Evolutionary conservation across 2,329 filamentous ascomycete genomes (phyloP), one percentile per base, ranked within the genome.

Genomic region (Metarhizium rileyi): DNA sequence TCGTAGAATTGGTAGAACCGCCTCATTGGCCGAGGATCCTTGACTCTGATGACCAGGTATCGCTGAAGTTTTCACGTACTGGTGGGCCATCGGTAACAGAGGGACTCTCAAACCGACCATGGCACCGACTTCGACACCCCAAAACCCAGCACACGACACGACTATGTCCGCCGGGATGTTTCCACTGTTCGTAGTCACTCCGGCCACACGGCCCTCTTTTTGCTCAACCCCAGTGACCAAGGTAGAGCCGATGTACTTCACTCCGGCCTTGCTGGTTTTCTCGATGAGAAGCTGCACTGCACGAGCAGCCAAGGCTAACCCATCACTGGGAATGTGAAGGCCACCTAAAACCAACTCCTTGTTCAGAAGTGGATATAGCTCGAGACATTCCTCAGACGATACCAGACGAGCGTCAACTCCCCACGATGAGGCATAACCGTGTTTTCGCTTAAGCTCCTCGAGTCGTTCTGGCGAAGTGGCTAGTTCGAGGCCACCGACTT

Each of bases 111-210:
- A 56, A 4, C 72, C 79, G 40, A 77, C 71, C 79, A 84, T 80
- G 5, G 73, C 75, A 22, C 80, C 80, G 6, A 84, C 67, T 58
- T 84, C 80, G 7, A 83, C 80, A 10, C 80, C 80, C 80, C 80
- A 84, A 61, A 84, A 81, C 0, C 80, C 80, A 6, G 78, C 80
- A 53, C 80, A 84, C 2, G 78, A 83, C 35, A 84, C 63, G 46
- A 83, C 69, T 23, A 83, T 76, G 49, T 84, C 80, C 0, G 80
- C 80, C 0, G 74, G 66, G 20, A 83, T 68, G 0, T 59, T 71
- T 22, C 73, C 73, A 4, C 62, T 63, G 1, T 68, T 64, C 0
- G 77, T 81, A 1, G 54, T 64, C 0, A 83, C 80, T 2, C 80
- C 79, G 0, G 77, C 81, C 12, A 82, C 77, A 3, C 63, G 69